These are phyloP conservation scores for Aspergillus leporis DNA, from an alignment of 495 filamentous ascomycete genomes.

Conservation along the genomic window DNA sequence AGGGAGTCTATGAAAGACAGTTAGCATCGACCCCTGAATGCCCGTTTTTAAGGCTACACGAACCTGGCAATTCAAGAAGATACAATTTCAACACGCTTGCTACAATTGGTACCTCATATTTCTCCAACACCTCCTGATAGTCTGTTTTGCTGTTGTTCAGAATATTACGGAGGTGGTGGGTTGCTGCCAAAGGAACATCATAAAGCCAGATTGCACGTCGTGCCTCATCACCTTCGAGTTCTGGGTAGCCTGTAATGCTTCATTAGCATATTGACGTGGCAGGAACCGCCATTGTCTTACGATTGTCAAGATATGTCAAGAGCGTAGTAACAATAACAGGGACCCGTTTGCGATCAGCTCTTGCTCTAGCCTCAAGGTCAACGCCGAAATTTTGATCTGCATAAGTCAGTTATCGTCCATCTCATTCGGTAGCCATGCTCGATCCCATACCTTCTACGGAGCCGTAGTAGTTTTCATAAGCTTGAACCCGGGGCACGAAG, in stretches of 20 bases:
- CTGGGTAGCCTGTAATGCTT: constrained; percentile 70
- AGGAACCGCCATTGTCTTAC: constrained; percentile 37
- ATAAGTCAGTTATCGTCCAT: constrained; percentile 20
- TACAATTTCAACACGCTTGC: constrained; percentile 94
- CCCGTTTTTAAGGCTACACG: constrained; percentile 20
- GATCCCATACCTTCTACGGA: constrained; percentile 69
- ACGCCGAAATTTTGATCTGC: constrained; percentile 95
- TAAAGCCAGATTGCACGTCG: constrained; percentile 90
- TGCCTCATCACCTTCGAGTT: constrained; percentile 95
- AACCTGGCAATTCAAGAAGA: constrained; percentile 92
- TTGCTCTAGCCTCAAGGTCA: constrained; percentile 89
- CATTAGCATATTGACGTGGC: constrained; percentile 14
- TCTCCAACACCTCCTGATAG: constrained; percentile 70
- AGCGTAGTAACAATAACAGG: constrained; percentile 90
- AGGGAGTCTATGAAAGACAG: constrained; percentile 68
- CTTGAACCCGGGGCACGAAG: constrained; percentile 86
- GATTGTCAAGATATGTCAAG: constrained; percentile 90
- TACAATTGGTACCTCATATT: constrained; percentile 90
- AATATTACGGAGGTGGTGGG: constrained; percentile 76
- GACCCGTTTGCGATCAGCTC: constrained; percentile 92
- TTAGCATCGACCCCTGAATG: neutral
- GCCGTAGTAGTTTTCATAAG: constrained; percentile 99
- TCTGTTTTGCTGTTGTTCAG: constrained; percentile 90
- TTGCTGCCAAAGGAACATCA: constrained; percentile 82
- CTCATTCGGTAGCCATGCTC: neutral